Conservation (phyloP, 1,139 yeast genomes). For the Magnusiomyces sp. region DNA sequence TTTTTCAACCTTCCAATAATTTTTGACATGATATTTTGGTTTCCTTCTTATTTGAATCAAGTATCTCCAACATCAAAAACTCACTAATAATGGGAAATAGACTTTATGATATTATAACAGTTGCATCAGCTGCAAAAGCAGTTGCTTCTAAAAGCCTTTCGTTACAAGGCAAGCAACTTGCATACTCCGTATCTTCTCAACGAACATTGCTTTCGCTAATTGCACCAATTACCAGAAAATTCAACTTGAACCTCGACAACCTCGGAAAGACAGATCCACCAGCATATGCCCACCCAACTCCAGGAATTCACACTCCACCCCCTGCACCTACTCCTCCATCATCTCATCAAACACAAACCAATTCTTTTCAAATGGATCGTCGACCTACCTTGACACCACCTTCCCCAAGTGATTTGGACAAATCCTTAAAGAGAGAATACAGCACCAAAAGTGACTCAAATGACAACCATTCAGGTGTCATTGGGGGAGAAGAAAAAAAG, state of each 20-base stretch:
- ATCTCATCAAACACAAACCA: neutral
- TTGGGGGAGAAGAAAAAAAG: conserved; percentile 8
- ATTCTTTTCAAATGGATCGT: conserved; percentile 1
- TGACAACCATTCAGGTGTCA: neutral
- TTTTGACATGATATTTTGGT: neutral
- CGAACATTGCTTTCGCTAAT: conserved; percentile 3
- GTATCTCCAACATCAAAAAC: neutral
- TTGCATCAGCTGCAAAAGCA: conserved; percentile 16
- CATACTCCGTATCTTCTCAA: conserved; percentile 1
- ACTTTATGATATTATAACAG: conserved; percentile 18
- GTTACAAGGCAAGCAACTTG: neutral
- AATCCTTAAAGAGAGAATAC: conserved; percentile 8
- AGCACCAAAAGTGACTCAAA: conserved; percentile 3
- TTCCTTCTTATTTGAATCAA: neutral
- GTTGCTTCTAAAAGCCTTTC: conserved; percentile 8
- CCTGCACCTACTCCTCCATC: conserved; percentile 1
- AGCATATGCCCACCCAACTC: neutral
- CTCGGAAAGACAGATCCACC: neutral
- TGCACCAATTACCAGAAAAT: neutral
- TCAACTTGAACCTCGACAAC: conserved; percentile 1
- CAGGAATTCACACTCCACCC: neutral
- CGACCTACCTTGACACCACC: conserved; percentile 1
- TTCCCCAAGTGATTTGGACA: neutral
- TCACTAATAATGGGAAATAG: conserved; percentile 13
- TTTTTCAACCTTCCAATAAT: neutral